Conservation (phyloP, 2,329 filamentous ascomycete genomes). For the Tolypocladium ovalisporum region DNA sequence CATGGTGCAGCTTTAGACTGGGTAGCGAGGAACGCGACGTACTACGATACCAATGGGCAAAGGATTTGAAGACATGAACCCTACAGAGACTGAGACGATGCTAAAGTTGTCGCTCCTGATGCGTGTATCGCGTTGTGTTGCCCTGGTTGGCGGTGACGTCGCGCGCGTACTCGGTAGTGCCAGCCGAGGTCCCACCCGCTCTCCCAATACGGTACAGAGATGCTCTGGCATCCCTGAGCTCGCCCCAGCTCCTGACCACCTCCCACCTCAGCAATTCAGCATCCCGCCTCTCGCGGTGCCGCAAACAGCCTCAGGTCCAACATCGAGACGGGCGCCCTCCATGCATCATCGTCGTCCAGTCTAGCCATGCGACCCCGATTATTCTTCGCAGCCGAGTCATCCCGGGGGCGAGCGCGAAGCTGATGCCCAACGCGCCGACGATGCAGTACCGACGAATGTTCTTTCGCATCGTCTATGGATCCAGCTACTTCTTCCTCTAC, state of each 20-base stretch:
- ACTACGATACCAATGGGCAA: not conserved
- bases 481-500: conserved; percentile 66
- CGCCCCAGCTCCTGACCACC: not conserved
- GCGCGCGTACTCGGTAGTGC: not conserved
- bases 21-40: not conserved
- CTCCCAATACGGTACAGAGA: no score
- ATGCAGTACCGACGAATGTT: conserved; percentile 33
- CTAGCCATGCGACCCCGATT: conserved; percentile 16
- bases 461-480: conserved; percentile 72
- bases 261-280: not conserved
- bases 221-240: not conserved
- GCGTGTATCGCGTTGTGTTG: not conserved
- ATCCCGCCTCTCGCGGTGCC: not conserved
- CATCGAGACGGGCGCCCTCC: conserved; percentile 2
- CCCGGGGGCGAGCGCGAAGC: conserved; percentile 4
- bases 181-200: not conserved
- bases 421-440: conserved; percentile 1
- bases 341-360: conserved; percentile 8
- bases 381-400: conserved; percentile 4
- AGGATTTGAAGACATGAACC: not conserved
- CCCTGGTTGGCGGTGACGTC: not conserved
- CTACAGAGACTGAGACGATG: not conserved
- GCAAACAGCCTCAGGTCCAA: not conserved
- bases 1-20: not conserved
- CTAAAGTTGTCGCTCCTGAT: not conserved